Conservation (phyloP, 2,329 filamentous ascomycete genomes). For the Aureobasidium leucospermi region DNA sequence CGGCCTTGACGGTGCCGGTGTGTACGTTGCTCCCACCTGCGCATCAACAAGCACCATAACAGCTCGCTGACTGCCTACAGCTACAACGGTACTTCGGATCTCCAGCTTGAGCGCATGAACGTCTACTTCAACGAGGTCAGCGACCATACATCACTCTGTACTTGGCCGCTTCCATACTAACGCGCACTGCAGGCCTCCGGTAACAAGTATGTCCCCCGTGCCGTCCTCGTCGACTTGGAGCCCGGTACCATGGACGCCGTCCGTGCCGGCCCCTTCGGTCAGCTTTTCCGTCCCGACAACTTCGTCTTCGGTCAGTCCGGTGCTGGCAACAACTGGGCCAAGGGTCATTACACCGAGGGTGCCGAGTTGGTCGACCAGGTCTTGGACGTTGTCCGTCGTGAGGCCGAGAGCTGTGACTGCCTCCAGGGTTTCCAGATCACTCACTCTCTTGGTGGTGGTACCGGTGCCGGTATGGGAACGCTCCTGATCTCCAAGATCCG, state of each 20-base stretch:
- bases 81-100: conserved; percentile 96
- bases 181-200: conserved; percentile 61
- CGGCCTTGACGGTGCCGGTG: conserved; percentile 92
- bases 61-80: conserved; percentile 41
- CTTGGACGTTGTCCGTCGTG: conserved; percentile 94
- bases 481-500: conserved; percentile 99
- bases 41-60: not conserved
- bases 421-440: conserved; percentile 99
- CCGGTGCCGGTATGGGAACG: conserved; percentile 99
- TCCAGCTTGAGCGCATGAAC: conserved; percentile 99
- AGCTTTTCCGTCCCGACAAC: conserved; percentile 99
- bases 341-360: conserved; percentile 99
- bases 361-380: conserved; percentile 98
- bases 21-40: conserved; percentile 53
- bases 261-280: conserved; percentile 93
- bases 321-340: conserved; percentile 99
- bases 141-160: conserved; percentile 19
- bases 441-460: conserved; percentile 99
- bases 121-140: conserved; percentile 94
- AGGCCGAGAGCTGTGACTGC: conserved; percentile 98
- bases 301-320: conserved; percentile 99
- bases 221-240: conserved; percentile 98
- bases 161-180: conserved; percentile 24
- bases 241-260: conserved; percentile 99
- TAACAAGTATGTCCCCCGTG: conserved; percentile 99